These are phyloP conservation scores for Acer negundo DNA, from an alignment of 345 rosid genomes.

Conservation along the genomic window DNA sequence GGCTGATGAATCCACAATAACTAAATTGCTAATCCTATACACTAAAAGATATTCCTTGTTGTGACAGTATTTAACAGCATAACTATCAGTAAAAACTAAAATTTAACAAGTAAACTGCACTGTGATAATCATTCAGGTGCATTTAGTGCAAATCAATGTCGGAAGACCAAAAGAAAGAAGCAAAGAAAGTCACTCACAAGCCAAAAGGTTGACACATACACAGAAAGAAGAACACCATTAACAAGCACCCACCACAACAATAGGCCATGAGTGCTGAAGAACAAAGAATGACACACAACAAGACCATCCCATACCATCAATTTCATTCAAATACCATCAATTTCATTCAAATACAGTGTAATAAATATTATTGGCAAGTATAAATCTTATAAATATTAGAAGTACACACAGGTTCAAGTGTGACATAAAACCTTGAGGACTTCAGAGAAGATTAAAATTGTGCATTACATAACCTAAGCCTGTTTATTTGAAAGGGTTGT, in stretches of 20 bases:
- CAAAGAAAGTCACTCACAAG: background rate
- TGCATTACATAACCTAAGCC: background rate
- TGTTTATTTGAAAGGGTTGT: background rate
- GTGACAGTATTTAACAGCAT: background rate
- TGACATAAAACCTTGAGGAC: background rate
- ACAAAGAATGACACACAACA: background rate
- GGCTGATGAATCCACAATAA: background rate
- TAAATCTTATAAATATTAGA: background rate
- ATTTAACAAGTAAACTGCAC: background rate
- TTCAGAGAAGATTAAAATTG: background rate
- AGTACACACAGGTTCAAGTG: background rate
- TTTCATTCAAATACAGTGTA: background rate
- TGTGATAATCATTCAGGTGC: background rate
- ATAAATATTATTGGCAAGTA: background rate
- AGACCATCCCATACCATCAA: slow-evolving; percentile 6
- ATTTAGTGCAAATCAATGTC: background rate
- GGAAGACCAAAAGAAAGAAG: background rate
- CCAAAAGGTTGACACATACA: background rate
- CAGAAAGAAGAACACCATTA: slow-evolving; percentile 1
- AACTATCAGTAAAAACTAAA: background rate
- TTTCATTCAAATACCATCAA: slow-evolving; percentile 4
- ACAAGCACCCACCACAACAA: background rate
- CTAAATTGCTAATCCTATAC: background rate
- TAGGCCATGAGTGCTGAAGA: background rate
- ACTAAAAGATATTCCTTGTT: background rate